phyloP scores from a whole-genome alignment of 2,329 filamentous ascomycete genomes.

The Ceratocystiopsis sp. region DNA sequence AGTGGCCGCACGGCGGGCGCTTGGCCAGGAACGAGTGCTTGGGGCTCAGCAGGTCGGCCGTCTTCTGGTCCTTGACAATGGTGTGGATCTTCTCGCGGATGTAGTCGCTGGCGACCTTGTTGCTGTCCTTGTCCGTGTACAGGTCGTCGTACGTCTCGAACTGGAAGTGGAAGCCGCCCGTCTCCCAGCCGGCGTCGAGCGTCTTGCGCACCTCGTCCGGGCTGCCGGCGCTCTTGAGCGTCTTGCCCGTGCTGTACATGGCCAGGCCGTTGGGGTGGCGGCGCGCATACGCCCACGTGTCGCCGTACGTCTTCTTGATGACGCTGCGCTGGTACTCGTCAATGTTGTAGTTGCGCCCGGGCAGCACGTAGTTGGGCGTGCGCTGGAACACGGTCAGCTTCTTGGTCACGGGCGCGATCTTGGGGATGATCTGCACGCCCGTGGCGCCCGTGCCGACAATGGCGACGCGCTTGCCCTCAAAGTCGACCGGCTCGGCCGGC shows the following conservation, averaged over 20 bases:
- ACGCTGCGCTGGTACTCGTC: background rate
- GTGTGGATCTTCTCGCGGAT: slow-evolving; percentile 19
- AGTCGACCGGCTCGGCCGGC: slow-evolving; percentile 38
- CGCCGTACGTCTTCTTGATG: slow-evolving; percentile 1
- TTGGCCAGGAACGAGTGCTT: slow-evolving; percentile 28
- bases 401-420: slow-evolving; percentile 43
- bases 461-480: slow-evolving; percentile 48
- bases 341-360: slow-evolving; percentile 11
- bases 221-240: background rate
- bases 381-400: slow-evolving; percentile 67
- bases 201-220: background rate
- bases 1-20: slow-evolving; percentile 26
- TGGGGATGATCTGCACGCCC: slow-evolving; percentile 58
- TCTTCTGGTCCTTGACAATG: slow-evolving; percentile 18
- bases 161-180: slow-evolving; percentile 4
- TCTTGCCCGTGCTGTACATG: slow-evolving; percentile 2
- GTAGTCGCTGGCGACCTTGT: slow-evolving; percentile 14
- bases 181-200: slow-evolving; percentile 4
- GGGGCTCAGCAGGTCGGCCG: slow-evolving; percentile 19
- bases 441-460: slow-evolving; percentile 67
- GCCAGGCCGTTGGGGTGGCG: background rate
- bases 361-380: slow-evolving; percentile 52
- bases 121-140: slow-evolving; percentile 14
- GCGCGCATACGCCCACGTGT: background rate
- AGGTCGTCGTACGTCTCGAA: slow-evolving; percentile 11